Evolutionary conservation across 768 basidiomycete species (phyloP), one percentile per base, ranked within the genome.

Genomic region (Heimioporus sp.): DNA sequence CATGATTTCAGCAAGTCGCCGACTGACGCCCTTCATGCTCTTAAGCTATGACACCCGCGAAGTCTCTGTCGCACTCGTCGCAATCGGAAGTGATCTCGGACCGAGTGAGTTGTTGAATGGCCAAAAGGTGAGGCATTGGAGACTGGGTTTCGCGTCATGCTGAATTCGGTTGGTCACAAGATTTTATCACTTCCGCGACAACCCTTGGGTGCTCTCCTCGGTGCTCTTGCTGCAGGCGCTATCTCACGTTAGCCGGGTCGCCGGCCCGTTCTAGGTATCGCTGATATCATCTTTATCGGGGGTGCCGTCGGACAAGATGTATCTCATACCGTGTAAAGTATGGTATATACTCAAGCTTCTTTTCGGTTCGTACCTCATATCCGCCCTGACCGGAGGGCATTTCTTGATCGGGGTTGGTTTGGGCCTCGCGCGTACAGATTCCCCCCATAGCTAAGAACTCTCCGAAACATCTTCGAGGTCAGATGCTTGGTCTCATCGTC

Each of bases 371-470:
- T 16, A 34, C 19, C 2, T 2, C 32, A 41, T n/a, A 30, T 10
- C 19, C 9, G 36, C 21, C 9, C 13, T 85, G 83, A 81, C 90
- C 40, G 83, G 80, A 8, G 81, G 87, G 16, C 78, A 88, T 17
- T 87, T 92, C 68, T 66, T 91, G 47, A 82, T 91, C 50, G 90
- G 89, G 12, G 62, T 82, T 28, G 87, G 85, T 15, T 87, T 90
- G 2, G 87, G 88, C 3, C 69, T 88, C 1, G 88, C 90, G 89
- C 56, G 79, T 90, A 47, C 85, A 88, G 0, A 88, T 90, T 10
- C 74, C 92, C 5, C 91, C 91, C 64, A 90, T 92, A 45, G 88
- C 90, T 63, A 90, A 92, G 67, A 76, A 92, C 17, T 82, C 88
- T 0, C 89, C 88, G 0, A 89, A 87, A 9, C 74, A 81, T 8